phyloP scores from a whole-genome alignment of 768 basidiomycete species.

The Xerocomellus amylosporus region DNA sequence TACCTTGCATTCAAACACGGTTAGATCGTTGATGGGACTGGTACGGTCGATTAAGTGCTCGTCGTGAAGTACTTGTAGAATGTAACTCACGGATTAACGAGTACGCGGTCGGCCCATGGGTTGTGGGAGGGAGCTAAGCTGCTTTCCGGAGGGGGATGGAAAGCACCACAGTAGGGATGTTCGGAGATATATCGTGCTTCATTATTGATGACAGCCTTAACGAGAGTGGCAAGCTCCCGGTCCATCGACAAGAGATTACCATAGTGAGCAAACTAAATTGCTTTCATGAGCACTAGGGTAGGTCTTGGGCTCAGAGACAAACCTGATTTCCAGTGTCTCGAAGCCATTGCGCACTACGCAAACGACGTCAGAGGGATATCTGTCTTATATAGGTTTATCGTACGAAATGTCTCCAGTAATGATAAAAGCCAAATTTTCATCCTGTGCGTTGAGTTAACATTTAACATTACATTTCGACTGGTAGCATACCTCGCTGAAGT shows the following conservation, averaged over 20 bases:
- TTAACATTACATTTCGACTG: neutral
- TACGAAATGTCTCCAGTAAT: slow-evolving; percentile 82
- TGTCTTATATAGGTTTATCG: slow-evolving; percentile 24
- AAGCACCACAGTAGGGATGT: slow-evolving; percentile 78
- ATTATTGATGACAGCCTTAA: slow-evolving; percentile 81
- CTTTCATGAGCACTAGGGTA: neutral
- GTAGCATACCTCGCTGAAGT: slow-evolving; percentile 55
- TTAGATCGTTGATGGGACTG: slow-evolving; percentile 65
- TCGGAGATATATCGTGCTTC: slow-evolving; percentile 70
- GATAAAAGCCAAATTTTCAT: slow-evolving; percentile 72
- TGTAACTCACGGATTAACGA: slow-evolving; percentile 64
- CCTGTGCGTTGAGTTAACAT: slow-evolving; percentile 34
- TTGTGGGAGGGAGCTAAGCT: slow-evolving; percentile 63
- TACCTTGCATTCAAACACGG: slow-evolving; percentile 83
- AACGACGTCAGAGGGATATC: slow-evolving; percentile 4
- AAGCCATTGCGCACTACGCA: slow-evolving; percentile 72
- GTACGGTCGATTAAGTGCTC: neutral
- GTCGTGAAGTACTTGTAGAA: neutral
- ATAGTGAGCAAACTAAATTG: slow-evolving; percentile 66
- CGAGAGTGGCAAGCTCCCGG: slow-evolving; percentile 55
- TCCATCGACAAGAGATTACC: slow-evolving; percentile 56
- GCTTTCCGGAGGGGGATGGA: slow-evolving; percentile 78
- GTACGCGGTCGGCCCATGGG: slow-evolving; percentile 65
- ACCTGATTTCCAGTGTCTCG: slow-evolving; percentile 81
- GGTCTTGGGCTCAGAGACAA: slow-evolving; percentile 4